Evolutionary conservation across 768 basidiomycete species (phyloP).

Genomic region (Chalciporus chontae): DNA sequence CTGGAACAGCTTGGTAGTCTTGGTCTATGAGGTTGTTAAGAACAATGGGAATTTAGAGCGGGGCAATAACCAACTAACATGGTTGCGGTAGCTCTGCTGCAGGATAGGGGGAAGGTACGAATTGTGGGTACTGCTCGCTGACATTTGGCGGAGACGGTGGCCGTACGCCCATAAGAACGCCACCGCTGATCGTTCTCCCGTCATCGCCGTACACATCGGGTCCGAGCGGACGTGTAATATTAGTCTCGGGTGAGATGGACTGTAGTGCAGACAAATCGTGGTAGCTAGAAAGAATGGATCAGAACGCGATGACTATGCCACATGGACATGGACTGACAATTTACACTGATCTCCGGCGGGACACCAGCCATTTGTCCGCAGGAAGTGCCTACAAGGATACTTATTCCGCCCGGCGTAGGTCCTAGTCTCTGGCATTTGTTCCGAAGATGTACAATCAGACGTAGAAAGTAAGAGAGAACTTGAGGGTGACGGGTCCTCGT

Average conservation of each 20-base stretch:
- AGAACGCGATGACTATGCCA: neutral
- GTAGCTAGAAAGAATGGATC: slow-evolving; percentile 7
- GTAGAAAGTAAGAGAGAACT: slow-evolving; percentile 22
- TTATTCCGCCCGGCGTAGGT: slow-evolving; percentile 24
- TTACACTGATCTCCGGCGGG: slow-evolving; percentile 39
- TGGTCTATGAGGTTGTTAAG: slow-evolving; percentile 9
- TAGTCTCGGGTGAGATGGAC: slow-evolving; percentile 14
- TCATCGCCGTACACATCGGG: slow-evolving; percentile 3
- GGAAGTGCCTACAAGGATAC: slow-evolving; percentile 39
- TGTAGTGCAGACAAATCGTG: slow-evolving; percentile 23
- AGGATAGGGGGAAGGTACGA: slow-evolving; percentile 26
- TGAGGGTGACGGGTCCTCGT: slow-evolving; percentile 19
- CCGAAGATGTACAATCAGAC: slow-evolving; percentile 17
- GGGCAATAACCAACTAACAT: slow-evolving; percentile 27
- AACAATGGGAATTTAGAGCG: neutral
- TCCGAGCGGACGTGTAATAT: slow-evolving; percentile 4
- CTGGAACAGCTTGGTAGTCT: neutral
- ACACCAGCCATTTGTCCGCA: slow-evolving; percentile 41
- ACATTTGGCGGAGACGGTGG: slow-evolving; percentile 10
- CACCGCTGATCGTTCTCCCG: slow-evolving; percentile 25
- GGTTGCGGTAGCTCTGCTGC: slow-evolving; percentile 29
- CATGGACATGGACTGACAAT: slow-evolving; percentile 33
- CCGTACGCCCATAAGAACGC: slow-evolving; percentile 19
- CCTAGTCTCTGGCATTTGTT: slow-evolving; percentile 1
- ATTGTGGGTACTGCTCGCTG: neutral